These are phyloP conservation scores for Cordyceps cicadae DNA, from an alignment of 2,329 filamentous ascomycete genomes.

Conservation along the genomic window DNA sequence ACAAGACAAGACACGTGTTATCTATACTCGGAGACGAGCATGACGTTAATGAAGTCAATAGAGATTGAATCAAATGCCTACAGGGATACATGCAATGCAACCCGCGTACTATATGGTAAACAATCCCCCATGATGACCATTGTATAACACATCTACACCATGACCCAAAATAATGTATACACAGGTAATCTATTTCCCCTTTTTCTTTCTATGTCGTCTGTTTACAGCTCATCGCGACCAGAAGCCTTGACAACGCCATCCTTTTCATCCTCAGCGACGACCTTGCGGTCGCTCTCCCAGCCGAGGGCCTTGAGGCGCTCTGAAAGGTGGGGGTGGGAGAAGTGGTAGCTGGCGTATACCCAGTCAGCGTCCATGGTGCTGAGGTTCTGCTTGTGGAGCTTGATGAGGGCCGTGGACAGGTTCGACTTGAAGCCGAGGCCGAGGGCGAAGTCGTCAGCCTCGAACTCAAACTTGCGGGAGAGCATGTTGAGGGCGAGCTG, in stretches of 20 bases:
- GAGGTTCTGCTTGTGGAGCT: slow-evolving; percentile 96
- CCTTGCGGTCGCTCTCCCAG: slow-evolving; percentile 60
- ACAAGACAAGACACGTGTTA: not conserved
- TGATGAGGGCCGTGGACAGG: slow-evolving; percentile 82
- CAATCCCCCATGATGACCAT: not conserved
- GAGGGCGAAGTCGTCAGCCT: slow-evolving; percentile 86
- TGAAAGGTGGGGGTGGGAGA: slow-evolving; percentile 91
- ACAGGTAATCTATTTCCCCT: not conserved
- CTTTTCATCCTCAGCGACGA: slow-evolving; percentile 31
- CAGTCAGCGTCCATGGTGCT: slow-evolving; percentile 98
- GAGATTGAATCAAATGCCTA: not conserved
- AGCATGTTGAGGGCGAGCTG: slow-evolving; percentile 95
- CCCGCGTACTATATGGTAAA: not conserved
- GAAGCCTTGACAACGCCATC: slow-evolving; percentile 55
- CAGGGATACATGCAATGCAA: not conserved
- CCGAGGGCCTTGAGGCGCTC: slow-evolving; percentile 86
- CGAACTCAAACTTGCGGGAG: slow-evolving; percentile 89
- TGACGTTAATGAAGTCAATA: not conserved
- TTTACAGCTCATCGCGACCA: slow-evolving; percentile 64
- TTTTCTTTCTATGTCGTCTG: not conserved
- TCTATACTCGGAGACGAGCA: not conserved
- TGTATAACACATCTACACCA: not conserved
- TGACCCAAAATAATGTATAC: not conserved
- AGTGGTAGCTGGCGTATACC: slow-evolving; percentile 98
- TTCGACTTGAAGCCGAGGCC: slow-evolving; percentile 75